phyloP scores from a whole-genome alignment of 2,329 filamentous ascomycete species.

The Fusarium incarnatum region DNA sequence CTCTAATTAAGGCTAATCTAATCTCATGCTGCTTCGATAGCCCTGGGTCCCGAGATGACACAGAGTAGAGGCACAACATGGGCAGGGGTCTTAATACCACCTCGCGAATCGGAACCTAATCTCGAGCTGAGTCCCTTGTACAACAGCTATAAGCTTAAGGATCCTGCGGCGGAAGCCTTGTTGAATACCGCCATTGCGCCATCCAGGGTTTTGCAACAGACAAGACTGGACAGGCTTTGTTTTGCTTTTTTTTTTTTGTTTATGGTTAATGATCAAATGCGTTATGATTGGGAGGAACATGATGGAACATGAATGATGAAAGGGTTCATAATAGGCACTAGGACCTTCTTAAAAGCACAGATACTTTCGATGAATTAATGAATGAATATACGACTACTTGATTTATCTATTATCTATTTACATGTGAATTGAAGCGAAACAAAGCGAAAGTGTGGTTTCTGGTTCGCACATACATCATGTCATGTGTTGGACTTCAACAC shows the following conservation, averaged over 20 bases:
- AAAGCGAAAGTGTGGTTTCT: conserved; percentile 3
- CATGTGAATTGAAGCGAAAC: neutral
- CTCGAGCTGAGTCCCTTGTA: conserved; percentile 13
- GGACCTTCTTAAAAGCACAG: neutral
- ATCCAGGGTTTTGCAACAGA: neutral
- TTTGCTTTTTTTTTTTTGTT: neutral
- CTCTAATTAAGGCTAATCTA: conserved; percentile 59
- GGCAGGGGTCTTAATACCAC: conserved; percentile 30
- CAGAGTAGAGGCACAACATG: conserved; percentile 6
- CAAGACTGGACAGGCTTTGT: neutral
- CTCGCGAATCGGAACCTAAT: conserved; percentile 32
- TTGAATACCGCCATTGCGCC: neutral
- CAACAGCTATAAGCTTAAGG: conserved; percentile 6
- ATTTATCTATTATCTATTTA: conserved; percentile 36
- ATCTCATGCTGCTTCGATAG: neutral
- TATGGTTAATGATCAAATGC: conserved; percentile 36
- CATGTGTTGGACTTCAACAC: conserved; percentile 2
- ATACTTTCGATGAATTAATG: conserved; percentile 20
- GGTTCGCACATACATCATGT: conserved; percentile 5
- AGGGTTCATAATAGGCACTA: neutral
- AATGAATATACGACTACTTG: conserved; percentile 39
- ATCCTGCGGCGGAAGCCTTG: neutral
- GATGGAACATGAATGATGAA: conserved; percentile 21
- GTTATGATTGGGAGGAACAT: conserved; percentile 25
- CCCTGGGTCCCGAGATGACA: conserved; percentile 6